Percentiles rank a stretch among this genome's conserved stretches.
Conservation (phyloP, 768 basidiomycete genomes). For the Suillus weaverae region DNA sequence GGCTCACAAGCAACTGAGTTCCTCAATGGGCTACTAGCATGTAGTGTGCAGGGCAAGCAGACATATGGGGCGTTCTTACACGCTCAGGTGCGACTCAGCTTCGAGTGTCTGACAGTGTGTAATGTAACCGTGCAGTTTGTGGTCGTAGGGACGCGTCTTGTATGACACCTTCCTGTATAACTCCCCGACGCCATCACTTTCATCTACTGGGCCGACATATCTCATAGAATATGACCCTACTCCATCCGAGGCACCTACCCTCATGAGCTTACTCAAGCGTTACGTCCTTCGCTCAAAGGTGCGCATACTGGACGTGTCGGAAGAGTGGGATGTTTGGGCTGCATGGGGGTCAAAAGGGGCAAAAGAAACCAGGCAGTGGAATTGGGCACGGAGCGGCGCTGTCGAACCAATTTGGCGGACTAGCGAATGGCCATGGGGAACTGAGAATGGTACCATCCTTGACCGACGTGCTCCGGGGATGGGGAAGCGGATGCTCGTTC, state of each 20-base stretch:
- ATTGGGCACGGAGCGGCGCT: constrained; percentile 65
- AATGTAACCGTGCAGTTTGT: constrained; percentile 9
- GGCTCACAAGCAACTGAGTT: constrained; percentile 82
- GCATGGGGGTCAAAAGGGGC: constrained; percentile 64
- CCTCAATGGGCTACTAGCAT: constrained; percentile 74
- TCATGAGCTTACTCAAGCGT: constrained; percentile 74
- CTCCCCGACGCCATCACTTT: constrained; percentile 32
- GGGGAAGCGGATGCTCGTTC: constrained; percentile 72
- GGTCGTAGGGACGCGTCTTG: constrained; percentile 76
- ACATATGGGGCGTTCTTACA: constrained; percentile 75
- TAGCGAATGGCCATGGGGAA: constrained; percentile 60
- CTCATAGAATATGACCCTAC: constrained; percentile 72
- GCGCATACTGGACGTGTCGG: constrained; percentile 73
- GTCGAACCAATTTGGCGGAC: constrained; percentile 76
- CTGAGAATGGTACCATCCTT: constrained; percentile 46
- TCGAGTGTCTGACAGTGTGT: constrained; percentile 7
- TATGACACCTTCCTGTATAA: constrained; percentile 89
- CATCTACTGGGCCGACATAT: constrained; percentile 50
- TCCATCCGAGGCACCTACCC: constrained; percentile 55
- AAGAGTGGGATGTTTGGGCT: constrained; percentile 79
- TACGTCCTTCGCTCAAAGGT: constrained; percentile 90
- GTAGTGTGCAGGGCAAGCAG: constrained; percentile 48
- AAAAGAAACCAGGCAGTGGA: constrained; percentile 48
- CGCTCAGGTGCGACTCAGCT: constrained; percentile 59
- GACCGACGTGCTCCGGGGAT: constrained; percentile 77